Conservation (phyloP, 495 filamentous ascomycete genomes). For the Neurospora sp. region DNA sequence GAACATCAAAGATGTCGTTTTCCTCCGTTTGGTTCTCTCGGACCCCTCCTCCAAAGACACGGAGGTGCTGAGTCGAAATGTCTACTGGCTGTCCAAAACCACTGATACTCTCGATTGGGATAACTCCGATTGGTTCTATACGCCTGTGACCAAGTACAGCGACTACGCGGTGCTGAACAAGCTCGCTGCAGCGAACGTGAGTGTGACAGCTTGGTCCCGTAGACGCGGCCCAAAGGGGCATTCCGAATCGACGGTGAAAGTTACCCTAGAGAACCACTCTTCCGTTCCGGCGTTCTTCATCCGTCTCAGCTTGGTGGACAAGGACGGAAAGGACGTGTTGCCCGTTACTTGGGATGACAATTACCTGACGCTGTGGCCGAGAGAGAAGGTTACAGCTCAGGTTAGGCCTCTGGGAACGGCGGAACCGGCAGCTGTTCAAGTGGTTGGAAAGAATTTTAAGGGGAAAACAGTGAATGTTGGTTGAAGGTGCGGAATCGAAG, state of each 20-base stretch:
- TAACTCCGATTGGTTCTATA: slow-evolving; percentile 47
- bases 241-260: not conserved
- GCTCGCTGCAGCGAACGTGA: slow-evolving; percentile 29
- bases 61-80: slow-evolving; percentile 42
- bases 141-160: slow-evolving; percentile 44
- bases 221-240: not conserved
- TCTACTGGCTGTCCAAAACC: slow-evolving; percentile 49
- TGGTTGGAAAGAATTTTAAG: slow-evolving; percentile 15
- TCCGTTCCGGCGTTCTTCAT: slow-evolving; percentile 48
- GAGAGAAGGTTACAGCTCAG: slow-evolving; percentile 33
- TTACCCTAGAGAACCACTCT: slow-evolving; percentile 44
- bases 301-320: slow-evolving; percentile 37
- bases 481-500: not conserved
- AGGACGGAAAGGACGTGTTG: slow-evolving; percentile 30
- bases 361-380: slow-evolving; percentile 51
- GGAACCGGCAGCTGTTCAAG: slow-evolving; percentile 1
- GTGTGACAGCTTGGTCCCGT: slow-evolving; percentile 10
- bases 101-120: slow-evolving; percentile 46
- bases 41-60: slow-evolving; percentile 13
- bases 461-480: not conserved
- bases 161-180: slow-evolving; percentile 40
- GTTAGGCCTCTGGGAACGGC: not conserved
- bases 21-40: slow-evolving; percentile 40
- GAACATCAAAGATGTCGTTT: slow-evolving; percentile 35
- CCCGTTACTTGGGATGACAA: slow-evolving; percentile 53